Evolutionary conservation across 352 stramenopile genomes (phyloP).

Genomic region (Hyaloperonospora arabidopsidis): DNA sequence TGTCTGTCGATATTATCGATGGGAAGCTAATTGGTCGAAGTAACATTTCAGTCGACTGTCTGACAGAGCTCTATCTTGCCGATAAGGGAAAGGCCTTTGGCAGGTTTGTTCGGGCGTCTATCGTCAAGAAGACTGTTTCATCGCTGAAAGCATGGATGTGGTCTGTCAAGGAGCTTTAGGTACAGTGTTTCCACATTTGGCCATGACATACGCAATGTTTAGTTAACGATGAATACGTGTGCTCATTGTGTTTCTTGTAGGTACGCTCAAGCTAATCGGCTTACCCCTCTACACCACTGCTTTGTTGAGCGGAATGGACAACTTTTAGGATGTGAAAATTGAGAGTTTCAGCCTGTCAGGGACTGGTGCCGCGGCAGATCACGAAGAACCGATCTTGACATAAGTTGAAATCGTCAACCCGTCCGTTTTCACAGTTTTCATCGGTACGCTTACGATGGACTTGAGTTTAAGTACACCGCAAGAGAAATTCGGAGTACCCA

Average conservation of each 20-base stretch:
- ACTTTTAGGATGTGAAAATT: constrained; percentile 54
- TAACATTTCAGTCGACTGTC: constrained; percentile 68
- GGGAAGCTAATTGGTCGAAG: constrained; percentile 46
- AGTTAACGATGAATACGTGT: constrained; percentile 4
- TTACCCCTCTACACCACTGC: constrained; percentile 44
- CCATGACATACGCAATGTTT: not conserved
- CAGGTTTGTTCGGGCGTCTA: constrained; percentile 57
- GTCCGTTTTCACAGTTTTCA: constrained; percentile 57
- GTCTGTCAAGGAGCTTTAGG: constrained; percentile 56
- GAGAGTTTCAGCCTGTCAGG: constrained; percentile 53
- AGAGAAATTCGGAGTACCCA: constrained; percentile 38
- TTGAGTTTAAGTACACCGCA: constrained; percentile 29
- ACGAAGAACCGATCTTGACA: constrained; percentile 46
- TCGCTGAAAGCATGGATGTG: constrained; percentile 52
- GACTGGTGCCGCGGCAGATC: constrained; percentile 22
- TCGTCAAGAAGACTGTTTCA: constrained; percentile 39
- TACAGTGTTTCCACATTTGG: constrained; percentile 16
- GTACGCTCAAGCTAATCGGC: constrained; percentile 36
- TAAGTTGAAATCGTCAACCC: constrained; percentile 65
- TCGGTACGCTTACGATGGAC: constrained; percentile 51
- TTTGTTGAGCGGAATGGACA: constrained; percentile 49
- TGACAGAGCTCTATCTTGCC: constrained; percentile 38
- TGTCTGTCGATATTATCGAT: constrained; percentile 46
- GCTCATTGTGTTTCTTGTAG: constrained; percentile 18
- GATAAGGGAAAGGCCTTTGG: constrained; percentile 46